These are phyloP conservation scores for Phytomonas sp. DNA, from an alignment of 208 protist genomes.

Conservation along the genomic window DNA sequence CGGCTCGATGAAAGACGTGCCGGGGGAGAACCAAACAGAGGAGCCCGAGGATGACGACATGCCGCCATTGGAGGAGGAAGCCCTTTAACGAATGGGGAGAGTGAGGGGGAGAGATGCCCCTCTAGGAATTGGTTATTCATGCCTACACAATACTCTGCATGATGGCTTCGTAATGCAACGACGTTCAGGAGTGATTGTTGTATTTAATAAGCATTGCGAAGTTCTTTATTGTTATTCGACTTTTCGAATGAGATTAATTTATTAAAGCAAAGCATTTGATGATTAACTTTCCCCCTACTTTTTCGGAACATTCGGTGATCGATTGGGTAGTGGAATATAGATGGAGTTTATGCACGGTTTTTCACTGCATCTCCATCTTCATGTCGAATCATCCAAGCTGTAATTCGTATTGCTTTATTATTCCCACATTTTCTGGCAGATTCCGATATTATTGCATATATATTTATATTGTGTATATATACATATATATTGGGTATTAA, in stretches of 20 bases:
- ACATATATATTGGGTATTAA: not conserved
- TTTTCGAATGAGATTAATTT: not conserved
- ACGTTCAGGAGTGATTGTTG: not conserved
- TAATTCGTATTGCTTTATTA: constrained; percentile 7
- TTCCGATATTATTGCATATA: constrained; percentile 3
- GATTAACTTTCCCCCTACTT: not conserved
- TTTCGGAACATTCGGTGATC: constrained; percentile 1
- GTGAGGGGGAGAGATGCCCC: no score
- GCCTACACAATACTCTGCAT: not conserved
- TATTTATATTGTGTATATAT: constrained; percentile 8
- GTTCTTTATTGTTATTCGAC: not conserved
- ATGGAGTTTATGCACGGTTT: not conserved
- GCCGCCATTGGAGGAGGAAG: not conserved
- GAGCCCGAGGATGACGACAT: not conserved
- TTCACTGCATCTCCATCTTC: not conserved
- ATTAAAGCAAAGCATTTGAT: not conserved
- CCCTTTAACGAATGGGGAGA: not conserved
- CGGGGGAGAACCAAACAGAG: not conserved
- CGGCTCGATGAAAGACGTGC: not conserved
- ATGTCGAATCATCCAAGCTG: not conserved
- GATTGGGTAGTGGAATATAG: constrained; percentile 14
- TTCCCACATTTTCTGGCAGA: constrained; percentile 1
- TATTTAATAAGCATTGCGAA: not conserved
- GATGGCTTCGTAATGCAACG: not conserved
- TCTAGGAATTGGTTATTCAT: not conserved